These are phyloP conservation scores for Aaosphaeria pasadenensis DNA, from an alignment of 2,329 filamentous ascomycete species.

Conservation along the genomic window DNA sequence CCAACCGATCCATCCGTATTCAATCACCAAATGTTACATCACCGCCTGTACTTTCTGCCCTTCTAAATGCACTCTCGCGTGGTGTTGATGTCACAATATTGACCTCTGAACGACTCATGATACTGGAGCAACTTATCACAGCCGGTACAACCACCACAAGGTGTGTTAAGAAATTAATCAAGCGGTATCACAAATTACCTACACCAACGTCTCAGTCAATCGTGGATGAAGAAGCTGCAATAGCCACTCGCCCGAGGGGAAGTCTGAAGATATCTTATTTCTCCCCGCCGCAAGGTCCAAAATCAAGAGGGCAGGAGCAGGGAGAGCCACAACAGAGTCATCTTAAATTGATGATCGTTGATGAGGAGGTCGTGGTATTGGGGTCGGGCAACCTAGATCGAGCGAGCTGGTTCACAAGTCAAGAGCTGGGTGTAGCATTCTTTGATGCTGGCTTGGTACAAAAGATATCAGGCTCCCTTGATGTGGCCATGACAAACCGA, in stretches of 20 bases:
- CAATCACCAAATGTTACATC: conserved; percentile 79
- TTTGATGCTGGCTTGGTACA: conserved; percentile 42
- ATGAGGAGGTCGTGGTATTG: conserved; percentile 64
- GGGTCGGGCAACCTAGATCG: conserved; percentile 84
- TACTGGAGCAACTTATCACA: conserved; percentile 77
- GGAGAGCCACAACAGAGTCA: conserved; percentile 70
- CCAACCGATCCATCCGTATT: conserved; percentile 60
- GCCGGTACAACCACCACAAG: conserved; percentile 69
- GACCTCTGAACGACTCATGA: conserved; percentile 69
- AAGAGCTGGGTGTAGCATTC: conserved; percentile 70
- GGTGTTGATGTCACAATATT: conserved; percentile 68
- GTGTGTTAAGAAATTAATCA: conserved; percentile 60
- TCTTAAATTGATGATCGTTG: conserved; percentile 73
- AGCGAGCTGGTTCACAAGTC: conserved; percentile 83
- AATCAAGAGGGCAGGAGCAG: conserved; percentile 17
- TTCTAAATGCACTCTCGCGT: conserved; percentile 60
- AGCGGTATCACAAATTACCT: conserved; percentile 47
- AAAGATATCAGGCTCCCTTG: conserved; percentile 21
- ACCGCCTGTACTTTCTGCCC: conserved; percentile 58
- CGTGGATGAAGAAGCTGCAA: conserved; percentile 26
- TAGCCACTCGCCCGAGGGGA: conserved; percentile 37
- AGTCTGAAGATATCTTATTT: conserved; percentile 60
- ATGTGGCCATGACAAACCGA: conserved; percentile 22
- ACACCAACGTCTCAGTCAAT: conserved; percentile 3
- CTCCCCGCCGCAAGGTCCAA: conserved; percentile 28